These are phyloP conservation scores for Noccaea caerulescens DNA, from an alignment of 345 rosid genomes.

Conservation along the genomic window DNA sequence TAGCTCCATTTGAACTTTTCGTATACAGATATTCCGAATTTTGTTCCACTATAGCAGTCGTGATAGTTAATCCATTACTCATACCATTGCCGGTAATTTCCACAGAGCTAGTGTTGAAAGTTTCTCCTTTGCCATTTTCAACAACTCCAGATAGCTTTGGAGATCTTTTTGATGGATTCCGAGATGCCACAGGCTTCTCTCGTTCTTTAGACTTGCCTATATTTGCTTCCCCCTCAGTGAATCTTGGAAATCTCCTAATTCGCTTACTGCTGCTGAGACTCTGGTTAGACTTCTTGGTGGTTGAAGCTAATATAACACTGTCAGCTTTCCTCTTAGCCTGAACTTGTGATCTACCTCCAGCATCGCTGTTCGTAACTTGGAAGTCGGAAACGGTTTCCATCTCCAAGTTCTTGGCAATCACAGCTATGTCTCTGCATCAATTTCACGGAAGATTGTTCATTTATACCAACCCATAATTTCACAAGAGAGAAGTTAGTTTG, in stretches of 20 bases:
- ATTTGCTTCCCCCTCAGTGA: conserved; percentile 24
- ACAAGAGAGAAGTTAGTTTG: background rate
- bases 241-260: conserved; percentile 49
- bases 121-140: conserved; percentile 25
- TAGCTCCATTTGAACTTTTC: conserved; percentile 39
- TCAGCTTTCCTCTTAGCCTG: conserved; percentile 38
- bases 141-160: conserved; percentile 37
- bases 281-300: conserved; percentile 7
- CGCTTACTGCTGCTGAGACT: conserved; percentile 18
- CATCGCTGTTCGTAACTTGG: conserved; percentile 12
- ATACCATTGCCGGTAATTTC: conserved; percentile 31
- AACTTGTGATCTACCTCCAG: conserved; percentile 15
- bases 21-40: conserved; percentile 32
- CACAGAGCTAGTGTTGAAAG: conserved; percentile 12
- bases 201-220: conserved; percentile 17
- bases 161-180: conserved; percentile 29
- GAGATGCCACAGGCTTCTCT: conserved; percentile 18
- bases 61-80: conserved; percentile 28
- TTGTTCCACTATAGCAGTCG: conserved; percentile 14
- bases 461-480: background rate
- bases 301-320: conserved; percentile 27
- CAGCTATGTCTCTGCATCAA: conserved; percentile 39
- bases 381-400: conserved; percentile 29
- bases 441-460: background rate
- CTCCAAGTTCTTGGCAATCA: conserved; percentile 34